phyloP scores from a whole-genome alignment of 208 protist species.

The Trypanosoma grayi region DNA sequence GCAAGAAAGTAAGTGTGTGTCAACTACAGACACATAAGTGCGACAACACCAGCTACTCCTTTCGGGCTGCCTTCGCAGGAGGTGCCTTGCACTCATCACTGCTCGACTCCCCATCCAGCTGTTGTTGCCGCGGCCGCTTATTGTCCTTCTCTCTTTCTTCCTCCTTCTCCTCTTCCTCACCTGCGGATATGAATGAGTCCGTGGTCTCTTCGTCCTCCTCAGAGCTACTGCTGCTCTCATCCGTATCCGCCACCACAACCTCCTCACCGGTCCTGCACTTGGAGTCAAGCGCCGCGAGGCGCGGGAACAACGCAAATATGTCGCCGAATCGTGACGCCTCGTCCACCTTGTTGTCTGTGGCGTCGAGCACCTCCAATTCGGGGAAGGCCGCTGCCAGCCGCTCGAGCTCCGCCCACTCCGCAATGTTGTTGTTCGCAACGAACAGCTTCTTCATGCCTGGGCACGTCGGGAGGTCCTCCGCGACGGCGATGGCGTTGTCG shows the following conservation, averaged over 20 bases:
- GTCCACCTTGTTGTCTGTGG: conserved; percentile 56
- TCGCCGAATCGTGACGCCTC: conserved; percentile 36
- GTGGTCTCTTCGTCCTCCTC: conserved; percentile 26
- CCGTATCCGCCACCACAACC: conserved; percentile 36
- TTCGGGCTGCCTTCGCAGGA: conserved; percentile 24
- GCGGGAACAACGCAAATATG: conserved; percentile 57
- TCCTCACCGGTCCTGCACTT: conserved; percentile 49
- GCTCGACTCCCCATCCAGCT: conserved; percentile 1
- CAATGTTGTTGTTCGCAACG: conserved; percentile 70
- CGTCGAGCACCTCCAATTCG: conserved; percentile 63
- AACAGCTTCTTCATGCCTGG: conserved; percentile 44
- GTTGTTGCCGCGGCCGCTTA: not conserved
- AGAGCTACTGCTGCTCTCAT: conserved; percentile 31
- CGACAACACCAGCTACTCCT: conserved; percentile 4
- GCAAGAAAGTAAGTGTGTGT: not conserved
- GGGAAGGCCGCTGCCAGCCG: conserved; percentile 51
- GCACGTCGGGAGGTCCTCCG: conserved; percentile 20
- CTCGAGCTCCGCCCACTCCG: conserved; percentile 46
- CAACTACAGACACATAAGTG: too few species aligned
- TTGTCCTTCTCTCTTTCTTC: conserved; percentile 29
- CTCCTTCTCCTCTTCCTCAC: conserved; percentile 7
- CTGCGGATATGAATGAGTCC: conserved; percentile 6
- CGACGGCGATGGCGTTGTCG: conserved; percentile 70
- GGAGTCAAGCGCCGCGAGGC: conserved; percentile 50
- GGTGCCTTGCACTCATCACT: conserved; percentile 23